phyloP scores from a whole-genome alignment of 352 stramenopile genomes.

The Phytophthora hybrid region DNA sequence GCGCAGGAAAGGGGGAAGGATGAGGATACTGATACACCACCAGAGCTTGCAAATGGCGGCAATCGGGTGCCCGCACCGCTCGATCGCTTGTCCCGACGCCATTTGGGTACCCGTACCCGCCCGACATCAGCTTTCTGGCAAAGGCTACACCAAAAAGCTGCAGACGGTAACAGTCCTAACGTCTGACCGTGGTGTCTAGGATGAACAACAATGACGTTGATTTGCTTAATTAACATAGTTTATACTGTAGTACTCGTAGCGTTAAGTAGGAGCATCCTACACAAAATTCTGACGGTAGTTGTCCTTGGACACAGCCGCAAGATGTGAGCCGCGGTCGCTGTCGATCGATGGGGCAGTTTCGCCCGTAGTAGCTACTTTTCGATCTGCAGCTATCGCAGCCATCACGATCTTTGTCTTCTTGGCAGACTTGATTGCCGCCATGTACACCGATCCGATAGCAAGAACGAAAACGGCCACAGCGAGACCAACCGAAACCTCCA shows the following conservation, averaged over 20 bases:
- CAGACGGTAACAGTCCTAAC: no score
- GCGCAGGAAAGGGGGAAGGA: no score
- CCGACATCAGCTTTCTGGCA: no score
- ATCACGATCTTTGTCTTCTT: constrained; percentile 34
- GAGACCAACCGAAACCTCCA: constrained; percentile 40
- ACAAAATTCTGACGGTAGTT: constrained; percentile 67
- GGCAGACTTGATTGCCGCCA: constrained; percentile 7
- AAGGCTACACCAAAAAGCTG: no score
- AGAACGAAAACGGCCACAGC: constrained; percentile 22
- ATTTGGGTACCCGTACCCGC: no score
- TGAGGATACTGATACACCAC: no score
- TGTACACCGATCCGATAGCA: constrained; percentile 15
- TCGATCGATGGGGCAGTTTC: constrained; percentile 10
- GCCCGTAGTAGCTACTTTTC: constrained; percentile 8
- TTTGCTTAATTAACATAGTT: constrained; percentile 4
- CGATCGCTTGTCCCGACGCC: no score
- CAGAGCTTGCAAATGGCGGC: no score
- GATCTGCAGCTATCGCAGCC: constrained; percentile 23
- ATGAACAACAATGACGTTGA: constrained; percentile 9
- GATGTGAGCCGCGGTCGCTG: constrained; percentile 12
- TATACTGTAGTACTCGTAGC: background rate
- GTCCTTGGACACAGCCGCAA: constrained; percentile 19
- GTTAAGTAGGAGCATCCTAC: constrained; percentile 5
- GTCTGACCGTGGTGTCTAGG: no score
- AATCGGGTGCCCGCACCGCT: no score